Base-by-base conservation (phyloP, 345 rosid genomes). In the Rhodamnia argentea region DNA sequence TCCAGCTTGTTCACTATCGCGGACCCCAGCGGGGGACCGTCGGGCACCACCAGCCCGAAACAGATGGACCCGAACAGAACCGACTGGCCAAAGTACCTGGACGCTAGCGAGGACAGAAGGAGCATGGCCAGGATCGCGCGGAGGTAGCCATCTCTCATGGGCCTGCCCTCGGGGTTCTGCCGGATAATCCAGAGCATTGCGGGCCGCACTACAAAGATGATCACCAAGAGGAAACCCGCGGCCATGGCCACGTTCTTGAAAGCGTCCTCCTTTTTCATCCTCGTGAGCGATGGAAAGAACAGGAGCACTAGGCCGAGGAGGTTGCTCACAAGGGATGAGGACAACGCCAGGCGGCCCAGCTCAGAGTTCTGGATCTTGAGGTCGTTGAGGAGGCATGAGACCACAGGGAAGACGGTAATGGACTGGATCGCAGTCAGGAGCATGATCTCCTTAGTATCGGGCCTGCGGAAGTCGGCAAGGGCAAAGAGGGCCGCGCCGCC, bases 281-380 rank as follows among this genome's bases (percentile, higher is more conserved):
- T 89, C 16, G 85, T 84, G 29, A 90, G 84, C n/a, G 44, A 16
- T 6, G 44, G 20, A 40, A 37, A 20, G 81, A 88, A 86, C 0
- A 91, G 88, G 20, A 93, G 52, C 76, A 91, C 76, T 1, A 76
- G 4, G 47, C 86, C 84, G 13, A 88, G 51, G 32, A 87, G 14
- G 56, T 93, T 90, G 10, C 90, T 85, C 29, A 92, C 87, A 53
- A 89, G 82, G 18, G 93, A 91, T 1, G 95, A 42, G 2, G 93
- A 88, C 37, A 92, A 88, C 5, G 88, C 91, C 3, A 93, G 64
- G 50, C 93, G 89, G 3, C 94, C 92, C 5, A 93, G 89, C 83
- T 93, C 95, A 0, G 93, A 89, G 85, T 93, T 92, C 56, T 90
- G 84, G 87, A 93, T 88, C 81, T 87, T 86, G 14, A 94, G 90